Evolutionary conservation across 805 yeast genomes (phyloP).

Genomic region (Wickerhamiella bombiphila): DNA sequence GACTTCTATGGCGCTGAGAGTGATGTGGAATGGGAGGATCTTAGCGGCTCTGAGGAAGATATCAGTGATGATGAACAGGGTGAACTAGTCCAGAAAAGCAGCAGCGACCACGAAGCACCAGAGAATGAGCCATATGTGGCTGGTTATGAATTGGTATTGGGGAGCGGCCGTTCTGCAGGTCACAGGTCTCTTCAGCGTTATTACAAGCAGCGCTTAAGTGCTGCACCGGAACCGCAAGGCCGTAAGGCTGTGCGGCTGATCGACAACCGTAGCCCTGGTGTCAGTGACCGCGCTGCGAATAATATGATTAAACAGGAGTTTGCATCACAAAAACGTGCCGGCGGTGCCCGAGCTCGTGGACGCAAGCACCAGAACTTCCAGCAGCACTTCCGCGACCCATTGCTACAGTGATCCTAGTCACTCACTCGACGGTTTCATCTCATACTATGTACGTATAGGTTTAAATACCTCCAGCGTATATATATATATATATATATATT

Average conservation of each 20-base stretch:
- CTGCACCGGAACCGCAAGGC: conserved; percentile 42
- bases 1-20: conserved; percentile 50
- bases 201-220: conserved; percentile 51
- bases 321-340: conserved; percentile 38
- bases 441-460: too few species aligned
- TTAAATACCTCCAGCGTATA: too few species aligned
- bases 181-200: conserved; percentile 64
- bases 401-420: conserved; percentile 30
- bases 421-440: too few species aligned
- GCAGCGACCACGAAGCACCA: conserved; percentile 16
- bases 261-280: conserved; percentile 41
- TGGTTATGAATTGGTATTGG: conserved; percentile 57
- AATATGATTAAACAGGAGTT: conserved; percentile 45
- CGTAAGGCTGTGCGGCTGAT: conserved; percentile 48
- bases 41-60: conserved; percentile 23
- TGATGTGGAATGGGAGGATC: conserved; percentile 27
- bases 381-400: conserved; percentile 67
- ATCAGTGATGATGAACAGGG: conserved; percentile 21
- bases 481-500: too few species aligned
- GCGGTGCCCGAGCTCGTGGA: conserved; percentile 28
- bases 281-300: conserved; percentile 20
- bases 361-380: conserved; percentile 70
- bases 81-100: conserved; percentile 8
- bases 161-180: conserved; percentile 60
- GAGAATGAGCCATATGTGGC: conserved; percentile 28